Evolutionary conservation across 2,329 filamentous ascomycete genomes (phyloP).

Genomic region (Pseudomassariella vexata): DNA sequence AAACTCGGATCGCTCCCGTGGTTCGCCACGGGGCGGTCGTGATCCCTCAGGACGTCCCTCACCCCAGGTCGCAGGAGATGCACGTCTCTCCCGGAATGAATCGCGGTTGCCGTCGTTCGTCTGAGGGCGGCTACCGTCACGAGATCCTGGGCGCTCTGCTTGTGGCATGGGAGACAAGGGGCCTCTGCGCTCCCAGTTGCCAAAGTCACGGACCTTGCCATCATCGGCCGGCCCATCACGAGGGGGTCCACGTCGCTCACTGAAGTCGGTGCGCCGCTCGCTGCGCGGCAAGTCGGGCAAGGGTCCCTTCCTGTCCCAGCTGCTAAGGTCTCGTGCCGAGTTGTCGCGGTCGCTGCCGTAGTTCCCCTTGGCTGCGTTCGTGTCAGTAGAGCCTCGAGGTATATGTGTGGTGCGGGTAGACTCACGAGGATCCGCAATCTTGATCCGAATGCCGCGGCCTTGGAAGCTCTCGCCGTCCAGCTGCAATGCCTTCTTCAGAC

Average conservation of each 20-base stretch:
- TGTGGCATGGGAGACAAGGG: constrained; percentile 70
- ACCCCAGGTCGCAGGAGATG: constrained; percentile 72
- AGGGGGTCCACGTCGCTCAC: constrained; percentile 60
- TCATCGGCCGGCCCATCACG: constrained; percentile 67
- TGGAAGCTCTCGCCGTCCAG: constrained; percentile 79
- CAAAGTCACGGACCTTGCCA: constrained; percentile 72
- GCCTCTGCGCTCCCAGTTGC: constrained; percentile 92
- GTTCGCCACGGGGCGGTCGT: constrained; percentile 67
- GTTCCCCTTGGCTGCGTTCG: constrained; percentile 71
- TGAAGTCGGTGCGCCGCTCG: constrained; percentile 35
- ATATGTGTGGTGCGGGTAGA: constrained; percentile 18
- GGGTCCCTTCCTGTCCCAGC: constrained; percentile 92
- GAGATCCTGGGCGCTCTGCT: constrained; percentile 41
- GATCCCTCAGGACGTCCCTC: constrained; percentile 71
- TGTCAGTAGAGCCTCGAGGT: constrained; percentile 27
- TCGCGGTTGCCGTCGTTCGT: constrained; percentile 55
- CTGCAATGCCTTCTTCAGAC: constrained; percentile 82
- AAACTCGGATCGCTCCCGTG: constrained; percentile 56
- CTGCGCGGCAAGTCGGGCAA: constrained; percentile 60
- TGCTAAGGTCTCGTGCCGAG: constrained; percentile 68
- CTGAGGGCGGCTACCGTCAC: constrained; percentile 50
- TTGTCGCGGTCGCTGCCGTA: constrained; percentile 60
- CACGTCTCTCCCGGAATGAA: constrained; percentile 54
- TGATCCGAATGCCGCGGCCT: constrained; percentile 85
- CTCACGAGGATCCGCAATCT: constrained; percentile 96